Base-by-base conservation (phyloP, 495 filamentous ascomycete genomes). In the Rostrohypoxylon terebratum region DNA sequence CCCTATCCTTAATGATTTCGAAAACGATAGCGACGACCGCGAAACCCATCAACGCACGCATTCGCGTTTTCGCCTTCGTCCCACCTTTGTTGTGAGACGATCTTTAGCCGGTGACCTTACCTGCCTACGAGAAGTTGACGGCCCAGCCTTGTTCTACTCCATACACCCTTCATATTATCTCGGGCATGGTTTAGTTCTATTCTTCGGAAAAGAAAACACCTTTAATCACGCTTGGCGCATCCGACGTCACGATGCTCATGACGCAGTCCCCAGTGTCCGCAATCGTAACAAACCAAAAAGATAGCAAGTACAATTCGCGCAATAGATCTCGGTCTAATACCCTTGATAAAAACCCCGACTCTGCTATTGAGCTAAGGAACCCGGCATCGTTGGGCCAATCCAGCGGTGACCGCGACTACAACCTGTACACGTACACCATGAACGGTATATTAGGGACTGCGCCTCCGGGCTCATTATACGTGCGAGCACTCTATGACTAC, bases 401-500 rank as follows among this genome's bases (percentile, higher is more conserved):
- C 76, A 77, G 74, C 77, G 79, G 66, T 76, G 77, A 75, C 74
- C 78, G 78, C 75, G 77, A 77, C 61, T 70, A 71, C 16, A 77
- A 77, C 44, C 75, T 59, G 50, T 72, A 77, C 11, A 71, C 73
- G 44, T 75, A 77, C 78, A 83, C 78, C 66, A 93, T 93, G 90
- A 91, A 91, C 78, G 89, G 90, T 66, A 88, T 91, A 75, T 84
- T 88, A 65, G 89, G 90, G 66, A 88, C 87, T 74, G 87, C 92
- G 71, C 90, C 92, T 40, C 87, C 89, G 20, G 88, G 93, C 70
- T 89, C 90, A 70, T 90, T 97, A 82, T 98, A 94, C 77, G 96
- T 99, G 76, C 92, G 94, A 71, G 96, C 96, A 16, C 88, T 98
- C 65, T 99, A 98, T 84, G 93, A 98, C 81, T 99, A 98, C 81